phyloP scores from a whole-genome alignment of 768 basidiomycete genomes.

The Rhodosporidiobolus sp. region DNA sequence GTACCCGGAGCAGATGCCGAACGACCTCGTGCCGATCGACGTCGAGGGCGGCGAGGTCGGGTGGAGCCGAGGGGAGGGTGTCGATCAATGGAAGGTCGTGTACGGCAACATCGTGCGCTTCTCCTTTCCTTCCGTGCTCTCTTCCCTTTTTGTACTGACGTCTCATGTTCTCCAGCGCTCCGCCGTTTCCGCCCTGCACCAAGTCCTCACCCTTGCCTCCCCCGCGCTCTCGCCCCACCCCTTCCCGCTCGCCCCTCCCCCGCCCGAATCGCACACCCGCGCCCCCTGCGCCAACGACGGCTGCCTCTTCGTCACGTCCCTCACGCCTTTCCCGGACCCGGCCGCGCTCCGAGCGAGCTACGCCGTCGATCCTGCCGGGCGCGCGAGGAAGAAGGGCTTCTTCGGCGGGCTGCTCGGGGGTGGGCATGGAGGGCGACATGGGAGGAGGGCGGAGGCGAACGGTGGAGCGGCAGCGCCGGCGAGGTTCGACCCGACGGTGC shows the following conservation, averaged over 20 bases:
- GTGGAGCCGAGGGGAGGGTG: slow-evolving; percentile 8
- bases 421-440: too few species aligned
- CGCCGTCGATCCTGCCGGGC: slow-evolving; percentile 1
- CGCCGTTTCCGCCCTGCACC: slow-evolving; percentile 24
- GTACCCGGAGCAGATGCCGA: slow-evolving; percentile 35
- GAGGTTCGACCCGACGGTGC: not conserved
- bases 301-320: slow-evolving; percentile 39
- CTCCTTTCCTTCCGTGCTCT: too few species aligned
- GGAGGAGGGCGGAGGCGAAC: too few species aligned
- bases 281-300: slow-evolving; percentile 37
- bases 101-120: slow-evolving; percentile 20
- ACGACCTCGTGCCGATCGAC: slow-evolving; percentile 18
- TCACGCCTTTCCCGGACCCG: slow-evolving; percentile 31
- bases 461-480: not conserved
- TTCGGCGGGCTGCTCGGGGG: not conserved
- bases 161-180: slow-evolving; percentile 3
- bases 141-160: not conserved
- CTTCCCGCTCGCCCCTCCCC: slow-evolving; percentile 35
- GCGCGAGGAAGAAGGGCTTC: not conserved
- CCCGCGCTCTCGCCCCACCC: slow-evolving; percentile 23
- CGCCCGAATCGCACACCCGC: slow-evolving; percentile 25
- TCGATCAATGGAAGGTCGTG: slow-evolving; percentile 21
- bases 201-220: slow-evolving; percentile 18
- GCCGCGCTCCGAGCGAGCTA: slow-evolving; percentile 6
- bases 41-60: slow-evolving; percentile 30